Conservation (phyloP, 192 early-diverging fungal species). For the Linnemannia hyalina region DNA sequence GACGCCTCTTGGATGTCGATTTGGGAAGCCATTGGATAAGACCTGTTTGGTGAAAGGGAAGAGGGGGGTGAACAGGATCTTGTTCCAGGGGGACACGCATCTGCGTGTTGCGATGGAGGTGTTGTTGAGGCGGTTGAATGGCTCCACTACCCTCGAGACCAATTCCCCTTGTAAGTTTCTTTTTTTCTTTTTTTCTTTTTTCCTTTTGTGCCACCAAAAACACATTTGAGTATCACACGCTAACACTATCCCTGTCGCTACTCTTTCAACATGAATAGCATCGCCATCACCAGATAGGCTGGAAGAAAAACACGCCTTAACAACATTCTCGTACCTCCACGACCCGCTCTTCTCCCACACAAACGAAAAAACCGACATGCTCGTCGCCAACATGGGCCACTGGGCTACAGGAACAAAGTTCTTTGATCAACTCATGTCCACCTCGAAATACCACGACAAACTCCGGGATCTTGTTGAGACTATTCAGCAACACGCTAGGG, state of each 20-base stretch:
- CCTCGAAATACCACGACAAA: constrained; percentile 35
- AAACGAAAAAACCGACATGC: constrained; percentile 13
- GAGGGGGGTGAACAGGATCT: not conserved
- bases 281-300: not conserved
- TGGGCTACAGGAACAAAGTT: constrained; percentile 39
- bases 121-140: constrained; percentile 19
- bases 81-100: constrained; percentile 43
- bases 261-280: not conserved
- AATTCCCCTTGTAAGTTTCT: not conserved
- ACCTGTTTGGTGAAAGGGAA: constrained; percentile 22
- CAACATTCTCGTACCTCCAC: constrained; percentile 24
- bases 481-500: constrained; percentile 31
- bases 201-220: not conserved
- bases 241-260: not conserved
- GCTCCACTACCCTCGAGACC: constrained; percentile 15
- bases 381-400: constrained; percentile 46
- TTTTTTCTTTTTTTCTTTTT: not conserved
- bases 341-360: constrained; percentile 25
- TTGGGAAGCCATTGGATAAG: constrained; percentile 18
- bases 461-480: constrained; percentile 19
- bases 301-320: constrained; percentile 13
- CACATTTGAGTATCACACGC: not conserved
- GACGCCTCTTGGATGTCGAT: constrained; percentile 40
- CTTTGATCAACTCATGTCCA: constrained; percentile 36
- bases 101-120: constrained; percentile 24